phyloP scores from a whole-genome alignment of 768 basidiomycete genomes.

The Tylopilus balloui region DNA sequence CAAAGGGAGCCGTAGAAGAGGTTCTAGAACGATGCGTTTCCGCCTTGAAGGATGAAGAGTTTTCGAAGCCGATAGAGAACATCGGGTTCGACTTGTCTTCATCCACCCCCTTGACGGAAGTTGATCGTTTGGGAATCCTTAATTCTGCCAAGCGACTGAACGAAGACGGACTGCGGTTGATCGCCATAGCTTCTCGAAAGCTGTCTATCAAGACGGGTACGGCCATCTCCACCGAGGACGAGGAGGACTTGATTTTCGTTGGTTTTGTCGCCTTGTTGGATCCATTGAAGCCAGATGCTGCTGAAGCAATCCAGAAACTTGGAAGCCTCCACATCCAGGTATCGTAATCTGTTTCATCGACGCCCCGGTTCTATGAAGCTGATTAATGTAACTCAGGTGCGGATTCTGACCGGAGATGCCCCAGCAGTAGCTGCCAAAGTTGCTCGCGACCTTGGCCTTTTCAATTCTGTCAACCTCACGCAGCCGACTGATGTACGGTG shows the following conservation, averaged over 20 bases:
- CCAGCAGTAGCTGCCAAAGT: conserved; percentile 36
- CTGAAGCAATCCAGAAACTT: conserved; percentile 28
- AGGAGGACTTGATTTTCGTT: conserved; percentile 28
- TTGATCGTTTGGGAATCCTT: conserved; percentile 21
- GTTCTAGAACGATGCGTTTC: conserved; percentile 30
- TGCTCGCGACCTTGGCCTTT: conserved; percentile 34
- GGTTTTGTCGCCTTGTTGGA: conserved; percentile 30
- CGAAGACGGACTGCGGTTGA: conserved; percentile 31
- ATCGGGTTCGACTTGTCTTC: conserved; percentile 19
- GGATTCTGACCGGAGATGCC: conserved; percentile 34
- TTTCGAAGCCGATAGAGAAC: conserved; percentile 7
- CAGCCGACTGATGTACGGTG: not conserved
- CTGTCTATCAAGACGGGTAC: conserved; percentile 12
- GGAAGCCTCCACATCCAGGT: conserved; percentile 30
- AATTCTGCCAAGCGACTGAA: conserved; percentile 26
- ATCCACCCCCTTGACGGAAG: conserved; percentile 14
- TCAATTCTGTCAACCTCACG: conserved; percentile 20
- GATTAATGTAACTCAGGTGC: conserved; percentile 19
- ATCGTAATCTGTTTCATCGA: not conserved
- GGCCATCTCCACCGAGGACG: conserved; percentile 21
- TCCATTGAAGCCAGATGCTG: conserved; percentile 31
- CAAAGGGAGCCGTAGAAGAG: conserved; percentile 32
- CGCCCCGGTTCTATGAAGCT: conserved; percentile 2
- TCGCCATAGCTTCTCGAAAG: conserved; percentile 28
- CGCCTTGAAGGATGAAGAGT: conserved; percentile 15